These are phyloP conservation scores for Solanum raphanifolium DNA, from an alignment of 257 asterid species.

Conservation along the genomic window DNA sequence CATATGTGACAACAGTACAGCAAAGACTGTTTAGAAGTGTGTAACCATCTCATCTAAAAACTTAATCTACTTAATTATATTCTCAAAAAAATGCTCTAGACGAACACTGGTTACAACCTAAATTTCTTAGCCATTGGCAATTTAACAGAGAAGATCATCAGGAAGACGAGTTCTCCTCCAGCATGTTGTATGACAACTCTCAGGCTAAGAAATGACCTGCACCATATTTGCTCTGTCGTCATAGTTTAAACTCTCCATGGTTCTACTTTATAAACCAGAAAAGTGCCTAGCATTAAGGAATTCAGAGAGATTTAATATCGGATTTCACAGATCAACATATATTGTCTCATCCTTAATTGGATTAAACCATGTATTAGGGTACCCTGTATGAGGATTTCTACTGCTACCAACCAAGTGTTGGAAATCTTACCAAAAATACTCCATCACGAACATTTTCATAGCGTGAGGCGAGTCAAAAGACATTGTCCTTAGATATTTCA, in stretches of 20 bases:
- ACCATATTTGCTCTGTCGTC: neutral
- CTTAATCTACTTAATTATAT: neutral
- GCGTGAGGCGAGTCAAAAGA: too few relatives aligned
- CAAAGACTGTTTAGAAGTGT: neutral
- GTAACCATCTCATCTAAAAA: neutral
- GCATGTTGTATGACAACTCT: neutral
- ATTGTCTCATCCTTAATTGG: neutral
- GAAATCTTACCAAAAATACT: too few relatives aligned
- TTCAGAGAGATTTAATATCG: neutral
- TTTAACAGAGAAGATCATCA: neutral
- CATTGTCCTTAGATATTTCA: too few relatives aligned
- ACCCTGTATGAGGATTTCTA: neutral
- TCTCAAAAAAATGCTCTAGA: neutral
- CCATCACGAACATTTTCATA: too few relatives aligned
- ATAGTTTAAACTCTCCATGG: neutral
- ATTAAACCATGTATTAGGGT: neutral
- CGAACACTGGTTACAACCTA: neutral
- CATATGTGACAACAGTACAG: neutral
- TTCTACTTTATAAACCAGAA: neutral
- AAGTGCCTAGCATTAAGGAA: neutral
- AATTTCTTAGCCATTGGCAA: neutral
- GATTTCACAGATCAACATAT: neutral
- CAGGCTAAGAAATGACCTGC: neutral
- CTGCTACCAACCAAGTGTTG: neutral
- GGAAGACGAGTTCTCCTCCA: neutral